Percentiles rank a stretch among this genome's conserved stretches.
These are phyloP conservation scores for Verticillium albo-atrum DNA, from an alignment of 2,329 filamentous ascomycete species.

Conservation along the genomic window DNA sequence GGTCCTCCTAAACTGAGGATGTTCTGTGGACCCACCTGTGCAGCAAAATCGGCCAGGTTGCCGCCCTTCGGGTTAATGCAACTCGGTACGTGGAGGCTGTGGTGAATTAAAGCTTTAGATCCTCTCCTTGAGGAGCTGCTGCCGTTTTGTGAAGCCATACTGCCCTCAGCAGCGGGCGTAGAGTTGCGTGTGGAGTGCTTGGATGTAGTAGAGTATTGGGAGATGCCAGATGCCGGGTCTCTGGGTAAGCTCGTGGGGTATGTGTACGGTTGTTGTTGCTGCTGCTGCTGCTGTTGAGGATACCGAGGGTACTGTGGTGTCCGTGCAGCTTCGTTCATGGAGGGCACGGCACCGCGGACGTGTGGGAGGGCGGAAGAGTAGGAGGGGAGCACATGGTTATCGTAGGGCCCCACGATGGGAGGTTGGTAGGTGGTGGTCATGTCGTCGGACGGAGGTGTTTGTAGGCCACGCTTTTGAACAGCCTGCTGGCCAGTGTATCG, in stretches of 20 bases:
- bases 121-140: conserved; percentile 30
- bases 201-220: conserved; percentile 18
- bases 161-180: conserved; percentile 29
- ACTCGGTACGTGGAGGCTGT: conserved; percentile 66
- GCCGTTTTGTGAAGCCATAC: conserved; percentile 21
- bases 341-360: conserved; percentile 23
- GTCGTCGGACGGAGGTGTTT: conserved; percentile 46
- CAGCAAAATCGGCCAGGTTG: conserved; percentile 76
- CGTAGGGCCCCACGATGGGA: conserved; percentile 40
- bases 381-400: conserved; percentile 36
- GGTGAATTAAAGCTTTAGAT: conserved; percentile 43
- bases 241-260: conserved; percentile 11
- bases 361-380: conserved; percentile 31
- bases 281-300: conserved; percentile 14
- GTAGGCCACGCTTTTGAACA: conserved; percentile 34
- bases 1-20: background rate
- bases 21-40: conserved; percentile 54
- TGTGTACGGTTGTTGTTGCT: conserved; percentile 10
- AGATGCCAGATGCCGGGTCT: conserved; percentile 10
- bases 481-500: conserved; percentile 15
- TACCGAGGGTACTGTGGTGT: conserved; percentile 26
- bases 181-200: conserved; percentile 29
- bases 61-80: conserved; percentile 74
- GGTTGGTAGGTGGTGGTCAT: conserved; percentile 51
- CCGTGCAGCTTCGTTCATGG: conserved; percentile 26